Evolutionary conservation across 1,139 yeast species (phyloP), one percentile per base, ranked within the genome.

Genomic region (Spathaspora sp.): DNA sequence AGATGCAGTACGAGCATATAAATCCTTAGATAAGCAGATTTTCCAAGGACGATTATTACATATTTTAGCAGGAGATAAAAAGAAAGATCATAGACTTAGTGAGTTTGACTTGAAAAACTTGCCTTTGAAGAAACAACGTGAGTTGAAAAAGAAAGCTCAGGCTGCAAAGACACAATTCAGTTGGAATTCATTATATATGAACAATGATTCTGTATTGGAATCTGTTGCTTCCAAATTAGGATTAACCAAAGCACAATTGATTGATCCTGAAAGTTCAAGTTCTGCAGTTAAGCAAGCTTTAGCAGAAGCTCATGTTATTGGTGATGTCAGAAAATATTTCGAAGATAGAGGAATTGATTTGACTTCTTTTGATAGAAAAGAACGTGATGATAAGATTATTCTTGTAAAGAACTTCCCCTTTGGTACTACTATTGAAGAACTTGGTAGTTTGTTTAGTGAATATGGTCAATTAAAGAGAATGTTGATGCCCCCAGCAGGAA

Each of bases 261-360:
- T 93, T 50, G 95, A 93, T 63, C 95, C 97, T 1, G 86, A 89
- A 56, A 87, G 84, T 55, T 80, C 96, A 4, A 84, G 78, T 53
- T 87, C 96, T 43, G 97, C 96, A 1, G 98, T 93, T n/a, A 89
- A 90, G 60, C 98, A 91, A 65, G 98, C 99, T 0, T 78, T 93
- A 53, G 99, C 99, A 0, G 99, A 93, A 70, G 96, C 98, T 1
- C 93, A 90, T 60, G 96, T 91, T 18, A 85, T 93, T 59, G 95
- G 93, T 41, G 95, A 87, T 64, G 96, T 93, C 11, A 81, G 96
- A 59, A 82, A 82, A 56, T 93, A 82, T 65, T 93, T 93, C 64
- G 96, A 89, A 63, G 68, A 73, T 17, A 85, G 84, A 60, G 96
- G 96, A 18, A 89, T 95, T 38, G 97, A 93, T 67, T 71, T 93